Evolutionary conservation across 441 rosid species (phyloP), one percentile per base, ranked within the genome.

Genomic region (Mallotus japonicus): DNA sequence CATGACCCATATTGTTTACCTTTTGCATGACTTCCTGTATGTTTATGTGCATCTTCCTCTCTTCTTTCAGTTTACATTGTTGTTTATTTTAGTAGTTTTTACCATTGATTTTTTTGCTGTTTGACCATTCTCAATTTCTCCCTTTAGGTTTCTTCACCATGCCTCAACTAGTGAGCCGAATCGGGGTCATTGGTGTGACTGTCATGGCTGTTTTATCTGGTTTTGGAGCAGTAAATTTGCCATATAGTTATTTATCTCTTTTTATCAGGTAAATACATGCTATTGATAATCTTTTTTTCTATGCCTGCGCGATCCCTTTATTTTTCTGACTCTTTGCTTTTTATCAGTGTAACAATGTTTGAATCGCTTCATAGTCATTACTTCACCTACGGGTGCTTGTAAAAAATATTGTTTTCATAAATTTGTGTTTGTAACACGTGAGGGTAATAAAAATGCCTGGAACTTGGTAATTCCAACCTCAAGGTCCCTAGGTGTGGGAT

Each of bases 191-290:
- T 84, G 99, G 99, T 60, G 99, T 93, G 65, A 93, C 97, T 67
- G 97, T 96, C 71, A 92, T 93, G 99, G 98, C 99, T 56, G 90
- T 96, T 75, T 85, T 96, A 70, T 92, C 99, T 46, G 99, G 99
- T 72, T 96, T 96, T 87, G 98, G 98, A 74, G 99, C 97, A 76
- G 98, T 96, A 13, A 96, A 96, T 84, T 85, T 96, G 79, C 99
- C 99, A 44, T 92, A 92, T 87, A 96, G 99, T 75, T 96, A 96
- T 79, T 85, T 96, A 74, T 96, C 99, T 7, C 98, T 96, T 75
- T 96, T 96, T 84, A 93, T 96, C 69, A 90, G 99, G 93, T 92
- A 83, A 56, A 59, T 22, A 55, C 16, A 20, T 24, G 3, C 58
- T 46, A 63, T 9, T 46, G 44, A 44, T 47, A 53, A 2, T 34